Conservation (phyloP, 1,284 basidiomycete genomes). For the Melanopsichium pennsylvanicum region DNA sequence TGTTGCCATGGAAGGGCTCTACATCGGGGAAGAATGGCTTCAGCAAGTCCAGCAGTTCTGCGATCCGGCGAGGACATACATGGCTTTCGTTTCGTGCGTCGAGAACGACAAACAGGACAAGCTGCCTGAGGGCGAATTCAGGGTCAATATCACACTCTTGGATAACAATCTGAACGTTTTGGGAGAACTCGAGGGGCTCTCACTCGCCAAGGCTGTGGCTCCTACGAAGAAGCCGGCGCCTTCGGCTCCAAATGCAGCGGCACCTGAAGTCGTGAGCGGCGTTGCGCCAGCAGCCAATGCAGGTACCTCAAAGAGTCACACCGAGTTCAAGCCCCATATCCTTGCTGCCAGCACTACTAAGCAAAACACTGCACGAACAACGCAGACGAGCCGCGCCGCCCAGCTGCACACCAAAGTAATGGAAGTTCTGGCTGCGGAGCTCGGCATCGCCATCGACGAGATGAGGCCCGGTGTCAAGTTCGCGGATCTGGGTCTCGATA, state of each 20-base stretch:
- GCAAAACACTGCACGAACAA: background rate
- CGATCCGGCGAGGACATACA: background rate
- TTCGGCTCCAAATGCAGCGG: background rate
- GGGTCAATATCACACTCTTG: constrained; percentile 15
- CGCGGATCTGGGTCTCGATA: constrained; percentile 45
- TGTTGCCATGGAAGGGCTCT: background rate
- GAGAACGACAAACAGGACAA: background rate
- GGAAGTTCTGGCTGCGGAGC: constrained; percentile 27
- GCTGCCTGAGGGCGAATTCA: background rate
- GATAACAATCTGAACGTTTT: constrained; percentile 2
- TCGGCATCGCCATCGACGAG: constrained; percentile 31
- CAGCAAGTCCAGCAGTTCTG: background rate
- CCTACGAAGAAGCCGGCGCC: background rate
- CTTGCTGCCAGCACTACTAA: too few species aligned
- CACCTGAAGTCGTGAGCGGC: background rate
- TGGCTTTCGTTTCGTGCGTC: constrained; percentile 1
- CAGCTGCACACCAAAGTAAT: constrained; percentile 18
- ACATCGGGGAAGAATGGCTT: constrained; percentile 1
- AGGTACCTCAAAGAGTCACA: too few species aligned
- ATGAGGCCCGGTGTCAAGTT: constrained; percentile 33
- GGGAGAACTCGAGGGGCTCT: constrained; percentile 7
- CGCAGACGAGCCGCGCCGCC: background rate
- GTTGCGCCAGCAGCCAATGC: background rate
- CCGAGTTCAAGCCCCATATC: too few species aligned
- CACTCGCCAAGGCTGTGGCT: background rate